Base-by-base conservation (phyloP, 129 eudicot species). In the Arctium lappa region DNA sequence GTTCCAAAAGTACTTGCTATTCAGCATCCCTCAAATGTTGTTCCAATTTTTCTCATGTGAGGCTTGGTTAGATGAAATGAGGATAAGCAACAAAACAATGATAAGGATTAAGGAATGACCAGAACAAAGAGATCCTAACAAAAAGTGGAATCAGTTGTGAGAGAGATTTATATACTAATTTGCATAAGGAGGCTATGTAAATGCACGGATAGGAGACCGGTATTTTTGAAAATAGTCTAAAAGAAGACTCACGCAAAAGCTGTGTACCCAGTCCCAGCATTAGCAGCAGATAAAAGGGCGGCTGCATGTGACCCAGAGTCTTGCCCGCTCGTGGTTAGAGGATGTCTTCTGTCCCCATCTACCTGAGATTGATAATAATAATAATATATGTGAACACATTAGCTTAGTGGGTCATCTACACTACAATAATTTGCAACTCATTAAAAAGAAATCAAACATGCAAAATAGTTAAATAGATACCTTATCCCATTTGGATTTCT, bases 401-500 rank as follows among this genome's bases (percentile, higher is more conserved):
- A 73, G 40, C 73, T 16, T 74, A 62, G 12, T 62, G 62, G 72
- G 30, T 63, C 22, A 34, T 62, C 37, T 36, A 78, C 27, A 22
- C 27, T 22, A 22, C 37, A 10, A 65, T 36, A 44, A 37, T 33
- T 48, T 30, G 77, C 73, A 72, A 16, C 46, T 60, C 29, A 60
- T 56, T 1, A 60, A n/a, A 60, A 56, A 56, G 66, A 34, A 44
- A 36, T 32, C 27, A 78, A 34, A 32, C 4, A n/a, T 29, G 76
- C 4, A 32, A 79, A 8, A 74, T 22, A 22, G 27, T 22, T 22
- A 22, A 22, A 22, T 22, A 30, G 38, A 76, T 69, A 92, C 98
- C 97, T 92, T 95, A 77, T 95, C 98, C 98, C 98, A 95, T 85
- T 95, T 95, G 63, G 98, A 95, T 82, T 95, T 95, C 87, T 95